phyloP scores from a whole-genome alignment of 169 alveolate genomes.

The Cryptosporidium viatorum region DNA sequence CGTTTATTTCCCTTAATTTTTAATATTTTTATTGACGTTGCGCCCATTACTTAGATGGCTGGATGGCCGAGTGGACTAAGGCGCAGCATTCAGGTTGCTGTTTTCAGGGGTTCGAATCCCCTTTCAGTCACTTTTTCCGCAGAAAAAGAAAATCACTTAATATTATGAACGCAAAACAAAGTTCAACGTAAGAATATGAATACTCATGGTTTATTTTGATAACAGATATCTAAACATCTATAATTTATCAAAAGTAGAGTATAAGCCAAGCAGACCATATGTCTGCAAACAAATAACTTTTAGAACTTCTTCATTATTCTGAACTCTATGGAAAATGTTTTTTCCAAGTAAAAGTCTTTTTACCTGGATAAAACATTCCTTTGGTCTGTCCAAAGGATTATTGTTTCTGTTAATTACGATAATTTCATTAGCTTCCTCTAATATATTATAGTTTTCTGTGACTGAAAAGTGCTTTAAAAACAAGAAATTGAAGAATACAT shows the following conservation, averaged over 20 bases:
- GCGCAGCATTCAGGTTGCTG: constrained; percentile 77
- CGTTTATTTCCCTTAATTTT: not conserved
- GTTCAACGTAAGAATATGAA: too few species aligned
- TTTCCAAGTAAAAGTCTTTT: not conserved
- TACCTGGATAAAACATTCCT: constrained; percentile 2
- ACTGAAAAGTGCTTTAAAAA: not conserved
- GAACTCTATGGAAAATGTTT: not conserved
- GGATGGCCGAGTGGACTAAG: constrained; percentile 78
- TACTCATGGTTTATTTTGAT: not conserved
- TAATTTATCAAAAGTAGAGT: not conserved
- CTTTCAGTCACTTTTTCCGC: constrained; percentile 62
- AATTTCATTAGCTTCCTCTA: not conserved
- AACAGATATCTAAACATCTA: constrained; percentile 2
- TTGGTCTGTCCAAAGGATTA: constrained; percentile 45
- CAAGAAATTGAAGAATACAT: not conserved
- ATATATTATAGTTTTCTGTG: not conserved
- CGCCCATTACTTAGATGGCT: constrained; percentile 19
- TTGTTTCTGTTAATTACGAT: constrained; percentile 7
- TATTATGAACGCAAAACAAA: too few species aligned
- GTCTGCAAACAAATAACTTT: constrained; percentile 16
- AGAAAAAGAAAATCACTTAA: not conserved
- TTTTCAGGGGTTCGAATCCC: constrained; percentile 78
- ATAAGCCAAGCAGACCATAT: constrained; percentile 41
- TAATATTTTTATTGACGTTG: not conserved
- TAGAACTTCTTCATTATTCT: constrained; percentile 11